Conservation (phyloP, 75 land plant genomes). For the Picea glauca region DNA sequence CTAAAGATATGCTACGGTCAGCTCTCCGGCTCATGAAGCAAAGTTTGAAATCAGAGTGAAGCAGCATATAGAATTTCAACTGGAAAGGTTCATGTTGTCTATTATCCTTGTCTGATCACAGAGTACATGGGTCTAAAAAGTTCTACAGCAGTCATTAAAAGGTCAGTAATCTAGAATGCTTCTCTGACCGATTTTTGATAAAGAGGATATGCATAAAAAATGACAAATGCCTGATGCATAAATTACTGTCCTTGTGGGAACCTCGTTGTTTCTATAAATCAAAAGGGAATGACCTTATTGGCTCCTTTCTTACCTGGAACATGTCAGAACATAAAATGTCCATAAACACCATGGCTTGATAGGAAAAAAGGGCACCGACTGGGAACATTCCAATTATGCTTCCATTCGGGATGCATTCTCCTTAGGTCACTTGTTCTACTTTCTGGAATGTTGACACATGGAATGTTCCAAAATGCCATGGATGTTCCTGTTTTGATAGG, state of each 20-base stretch:
- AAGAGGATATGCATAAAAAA: not conserved
- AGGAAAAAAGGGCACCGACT: not conserved
- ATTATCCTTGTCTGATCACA: not conserved
- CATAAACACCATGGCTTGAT: not conserved
- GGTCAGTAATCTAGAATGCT: not conserved
- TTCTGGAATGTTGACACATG: not conserved
- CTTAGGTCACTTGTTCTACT: not conserved
- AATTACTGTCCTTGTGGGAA: not conserved
- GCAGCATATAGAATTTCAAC: not conserved
- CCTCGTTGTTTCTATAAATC: not conserved
- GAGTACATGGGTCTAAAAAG: not conserved
- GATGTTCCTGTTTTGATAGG: not conserved
- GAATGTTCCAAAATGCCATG: not conserved
- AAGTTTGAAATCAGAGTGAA: conserved; percentile 16
- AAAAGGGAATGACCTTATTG: not conserved
- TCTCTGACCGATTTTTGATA: conserved; percentile 7
- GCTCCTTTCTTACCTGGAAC: not conserved
- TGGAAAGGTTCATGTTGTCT: not conserved
- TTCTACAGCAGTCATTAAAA: not conserved
- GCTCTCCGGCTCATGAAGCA: conserved; percentile 68
- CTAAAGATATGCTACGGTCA: conserved; percentile 87
- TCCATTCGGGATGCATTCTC: not conserved
- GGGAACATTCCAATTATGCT: not conserved
- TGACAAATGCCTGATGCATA: not conserved
- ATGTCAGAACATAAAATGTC: not conserved